Base-by-base conservation (phyloP, 345 rosid species). In the Ricinus communis region DNA sequence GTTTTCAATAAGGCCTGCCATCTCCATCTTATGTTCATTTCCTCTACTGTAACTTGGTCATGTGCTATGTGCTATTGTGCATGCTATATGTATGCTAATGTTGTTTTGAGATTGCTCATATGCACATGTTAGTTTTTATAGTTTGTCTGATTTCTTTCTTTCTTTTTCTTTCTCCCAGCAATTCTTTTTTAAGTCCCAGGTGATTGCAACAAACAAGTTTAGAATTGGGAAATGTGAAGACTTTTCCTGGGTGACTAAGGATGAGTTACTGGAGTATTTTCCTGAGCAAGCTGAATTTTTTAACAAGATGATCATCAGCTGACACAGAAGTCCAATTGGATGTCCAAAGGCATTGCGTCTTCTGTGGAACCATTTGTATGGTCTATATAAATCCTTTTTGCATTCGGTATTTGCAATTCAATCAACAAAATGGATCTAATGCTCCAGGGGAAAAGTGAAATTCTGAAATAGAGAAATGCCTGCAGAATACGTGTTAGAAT, bases 111-210 rank as follows among this genome's bases (percentile, higher is more conserved):
- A 67, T 27, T 38, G n/a, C n/a, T 38, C 43, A 5, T 49, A 10
- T 51, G 10, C 30, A 55, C 62, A 60, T 21, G 28, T 40, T 25
- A 43, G 15, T 64, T 38, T 52, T 21, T 52, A n/a, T n/a, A n/a
- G n/a, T n/a, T n/a, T n/a, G 0, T 15, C 62, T 36, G 30, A 52
- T 33, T 61, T 8, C 18, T 65, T 56, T 50, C 58, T 40, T 5
- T 58, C 68, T 62, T 68, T 69, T 74, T 50, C 16, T 30, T 69
- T 54, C 68, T 76, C 62, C 88, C 88, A 95, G 99, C 84, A 69
- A 71, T 92, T 95, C 88, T 90, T 95, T 80, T 95, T 95, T 69
- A 92, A 90, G 86, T 92, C 98, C 71, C 96, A 91, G 79, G 93
- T 87, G 69, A 89, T 89, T 66, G 97, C 93, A 24, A 85, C 87